phyloP scores from a whole-genome alignment of 176 grass and related monocot species.

The Lolium perenne region DNA sequence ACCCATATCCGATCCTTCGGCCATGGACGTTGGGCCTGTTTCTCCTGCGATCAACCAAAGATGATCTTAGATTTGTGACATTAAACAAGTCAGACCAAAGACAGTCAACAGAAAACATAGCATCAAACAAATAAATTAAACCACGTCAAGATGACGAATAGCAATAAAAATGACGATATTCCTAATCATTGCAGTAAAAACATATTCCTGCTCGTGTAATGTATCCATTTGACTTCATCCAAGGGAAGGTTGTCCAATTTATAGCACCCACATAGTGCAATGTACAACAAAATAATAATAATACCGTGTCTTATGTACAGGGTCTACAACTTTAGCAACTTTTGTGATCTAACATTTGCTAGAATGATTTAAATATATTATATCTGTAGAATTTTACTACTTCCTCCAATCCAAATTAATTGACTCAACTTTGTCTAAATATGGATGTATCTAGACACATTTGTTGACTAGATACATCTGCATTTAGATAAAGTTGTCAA shows the following conservation, averaged over 20 bases:
- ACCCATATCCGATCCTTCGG: slow-evolving; percentile 96
- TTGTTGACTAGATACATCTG: too few relatives aligned
- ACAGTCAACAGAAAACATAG: neutral
- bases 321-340: neutral
- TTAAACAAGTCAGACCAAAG: neutral
- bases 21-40: slow-evolving; percentile 95
- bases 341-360: slow-evolving; percentile 1
- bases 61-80: slow-evolving; percentile 20
- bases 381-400: neutral
- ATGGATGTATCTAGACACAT: too few relatives aligned
- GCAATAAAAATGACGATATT: neutral
- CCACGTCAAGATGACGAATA: neutral
- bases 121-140: slow-evolving; percentile 1
- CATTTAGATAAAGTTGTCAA: too few relatives aligned
- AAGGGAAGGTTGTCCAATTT: neutral
- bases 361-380: neutral
- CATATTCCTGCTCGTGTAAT: neutral
- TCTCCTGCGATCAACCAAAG: slow-evolving; percentile 77
- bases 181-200: neutral
- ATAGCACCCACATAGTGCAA: neutral
- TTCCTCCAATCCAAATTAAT: too few relatives aligned
- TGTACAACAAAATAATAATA: neutral
- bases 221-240: slow-evolving; percentile 10
- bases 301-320: neutral
- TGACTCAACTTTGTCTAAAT: too few relatives aligned